Percentiles rank a stretch among this genome's conserved stretches.
phyloP scores from a whole-genome alignment of 331 rosid species.

The Malus hybrid region DNA sequence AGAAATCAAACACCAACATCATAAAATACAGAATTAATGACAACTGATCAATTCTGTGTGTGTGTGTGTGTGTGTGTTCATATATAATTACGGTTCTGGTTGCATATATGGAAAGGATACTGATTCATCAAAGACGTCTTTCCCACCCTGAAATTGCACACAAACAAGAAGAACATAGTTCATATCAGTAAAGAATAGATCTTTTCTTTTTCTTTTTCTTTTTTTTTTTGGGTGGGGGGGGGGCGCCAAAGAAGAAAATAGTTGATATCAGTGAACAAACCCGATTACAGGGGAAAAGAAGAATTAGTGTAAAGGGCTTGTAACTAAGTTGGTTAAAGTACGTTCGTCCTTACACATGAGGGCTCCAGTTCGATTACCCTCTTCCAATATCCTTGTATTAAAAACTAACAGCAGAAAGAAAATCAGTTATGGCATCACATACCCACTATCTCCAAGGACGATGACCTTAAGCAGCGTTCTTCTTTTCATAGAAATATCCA shows the following conservation, averaged over 20 bases:
- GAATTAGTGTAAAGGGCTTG: no score
- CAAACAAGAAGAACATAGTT: neutral
- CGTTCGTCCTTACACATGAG: no score
- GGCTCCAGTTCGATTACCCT: no score
- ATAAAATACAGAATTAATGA: no score
- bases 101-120: constrained; percentile 45
- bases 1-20: no score
- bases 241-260: no score
- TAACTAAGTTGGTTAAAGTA: no score
- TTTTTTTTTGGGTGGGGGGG: no score
- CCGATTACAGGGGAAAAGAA: no score
- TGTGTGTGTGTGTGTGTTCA: neutral
- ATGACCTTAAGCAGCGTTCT: constrained; percentile 84
- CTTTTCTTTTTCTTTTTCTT: no score
- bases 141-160: constrained; percentile 65
- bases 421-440: constrained; percentile 3
- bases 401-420: neutral
- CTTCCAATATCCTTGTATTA: neutral
- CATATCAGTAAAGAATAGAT: neutral
- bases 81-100: neutral
- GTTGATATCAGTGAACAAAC: no score
- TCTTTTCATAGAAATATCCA: constrained; percentile 49
- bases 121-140: constrained; percentile 89
- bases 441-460: constrained; percentile 95
- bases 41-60: no score